Percentiles rank a stretch among this genome's conserved stretches.
These are phyloP conservation scores for Sporodiniella umbellata DNA, from an alignment of 371 early-diverging fungal genomes.

Conservation along the genomic window DNA sequence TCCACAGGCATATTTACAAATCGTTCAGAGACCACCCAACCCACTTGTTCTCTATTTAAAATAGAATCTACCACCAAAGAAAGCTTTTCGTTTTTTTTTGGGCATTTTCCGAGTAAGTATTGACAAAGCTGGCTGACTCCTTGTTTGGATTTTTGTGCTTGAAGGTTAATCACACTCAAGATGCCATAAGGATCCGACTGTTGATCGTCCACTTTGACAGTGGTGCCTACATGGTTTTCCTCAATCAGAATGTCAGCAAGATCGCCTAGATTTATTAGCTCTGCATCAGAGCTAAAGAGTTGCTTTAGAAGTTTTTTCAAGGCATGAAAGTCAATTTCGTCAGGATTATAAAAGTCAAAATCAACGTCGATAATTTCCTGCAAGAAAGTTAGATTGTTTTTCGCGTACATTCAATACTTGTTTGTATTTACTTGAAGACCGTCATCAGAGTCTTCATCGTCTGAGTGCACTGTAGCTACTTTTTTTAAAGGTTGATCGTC, in stretches of 20 bases:
- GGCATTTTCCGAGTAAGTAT: constrained; percentile 66
- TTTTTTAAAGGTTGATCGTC: constrained; percentile 15
- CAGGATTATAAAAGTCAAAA: constrained; percentile 93
- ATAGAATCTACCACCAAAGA: constrained; percentile 40
- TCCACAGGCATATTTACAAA: constrained; percentile 96
- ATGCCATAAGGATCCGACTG: constrained; percentile 90
- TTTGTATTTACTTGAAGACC: constrained; percentile 30
- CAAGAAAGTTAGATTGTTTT: background rate
- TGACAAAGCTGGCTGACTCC: constrained; percentile 51
- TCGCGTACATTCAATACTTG: background rate
- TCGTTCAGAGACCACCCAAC: constrained; percentile 82
- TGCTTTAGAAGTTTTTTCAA: constrained; percentile 81
- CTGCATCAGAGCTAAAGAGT: constrained; percentile 79
- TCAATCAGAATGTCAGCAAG: constrained; percentile 84
- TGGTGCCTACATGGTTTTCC: constrained; percentile 83
- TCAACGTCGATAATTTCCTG: constrained; percentile 89
- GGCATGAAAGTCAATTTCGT: constrained; percentile 88
- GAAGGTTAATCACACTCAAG: constrained; percentile 75
- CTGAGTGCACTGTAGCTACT: constrained; percentile 20
- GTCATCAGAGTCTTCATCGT: constrained; percentile 51
- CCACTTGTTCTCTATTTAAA: constrained; percentile 54
- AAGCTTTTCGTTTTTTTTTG: constrained; percentile 50
- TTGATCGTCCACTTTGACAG: constrained; percentile 82
- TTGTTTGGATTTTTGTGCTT: constrained; percentile 55
- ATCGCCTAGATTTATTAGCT: constrained; percentile 66